Percentiles rank a stretch among this genome's conserved stretches.
Evolutionary conservation across 345 rosid genomes (phyloP).

Genomic region (Hirschfeldia incana): DNA sequence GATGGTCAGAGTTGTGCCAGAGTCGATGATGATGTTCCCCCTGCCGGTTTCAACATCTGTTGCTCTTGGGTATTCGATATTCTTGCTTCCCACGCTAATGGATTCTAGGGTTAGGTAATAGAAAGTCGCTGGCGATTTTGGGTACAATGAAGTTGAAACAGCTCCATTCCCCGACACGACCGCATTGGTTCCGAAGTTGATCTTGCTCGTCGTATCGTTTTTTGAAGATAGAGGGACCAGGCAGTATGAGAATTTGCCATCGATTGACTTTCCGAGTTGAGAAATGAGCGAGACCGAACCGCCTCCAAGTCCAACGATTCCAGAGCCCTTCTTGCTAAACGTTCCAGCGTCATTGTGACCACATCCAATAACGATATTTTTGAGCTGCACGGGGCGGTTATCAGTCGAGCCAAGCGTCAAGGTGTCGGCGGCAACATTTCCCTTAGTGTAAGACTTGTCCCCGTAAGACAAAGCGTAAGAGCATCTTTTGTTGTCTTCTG

Average conservation of each 20-base stretch:
- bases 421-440: constrained; percentile 16
- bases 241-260: constrained; percentile 33
- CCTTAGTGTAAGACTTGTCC: constrained; percentile 18
- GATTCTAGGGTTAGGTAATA: constrained; percentile 22
- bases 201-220: background rate
- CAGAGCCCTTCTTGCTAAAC: background rate
- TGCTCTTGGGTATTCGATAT: background rate
- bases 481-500: background rate
- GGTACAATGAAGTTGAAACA: constrained; percentile 15
- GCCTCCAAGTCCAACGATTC: constrained; percentile 31
- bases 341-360: constrained; percentile 20
- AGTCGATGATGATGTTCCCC: constrained; percentile 59
- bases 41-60: background rate
- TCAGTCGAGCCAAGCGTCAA: constrained; percentile 22
- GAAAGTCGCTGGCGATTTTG: background rate
- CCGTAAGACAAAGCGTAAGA: constrained; percentile 17
- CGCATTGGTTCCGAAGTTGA: constrained; percentile 20
- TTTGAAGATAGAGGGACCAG: constrained; percentile 15
- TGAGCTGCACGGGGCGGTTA: background rate
- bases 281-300: constrained; percentile 15
- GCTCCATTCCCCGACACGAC: constrained; percentile 3
- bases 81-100: constrained; percentile 11
- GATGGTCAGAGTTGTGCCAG: constrained; percentile 54
- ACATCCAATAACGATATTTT: constrained; percentile 18
- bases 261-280: constrained; percentile 3